These are phyloP conservation scores for Starmerella tilneyi DNA, from an alignment of 805 yeast genomes.

Conservation along the genomic window DNA sequence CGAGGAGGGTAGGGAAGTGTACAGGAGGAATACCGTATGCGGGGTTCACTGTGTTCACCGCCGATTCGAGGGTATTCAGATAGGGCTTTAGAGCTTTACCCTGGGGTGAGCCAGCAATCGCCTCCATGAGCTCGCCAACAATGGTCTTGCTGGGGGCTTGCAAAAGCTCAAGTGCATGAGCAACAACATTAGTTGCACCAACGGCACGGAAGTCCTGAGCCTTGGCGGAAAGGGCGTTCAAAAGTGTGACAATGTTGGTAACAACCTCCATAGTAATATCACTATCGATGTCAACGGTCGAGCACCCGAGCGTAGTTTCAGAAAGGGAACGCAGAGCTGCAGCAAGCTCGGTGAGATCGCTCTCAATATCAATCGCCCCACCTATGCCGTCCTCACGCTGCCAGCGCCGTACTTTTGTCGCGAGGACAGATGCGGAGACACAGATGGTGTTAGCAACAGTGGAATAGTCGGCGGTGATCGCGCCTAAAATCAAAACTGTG, in stretches of 20 bases:
- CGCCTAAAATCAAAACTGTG: background rate
- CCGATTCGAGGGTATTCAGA: background rate
- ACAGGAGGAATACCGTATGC: conserved; percentile 6
- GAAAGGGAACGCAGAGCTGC: background rate
- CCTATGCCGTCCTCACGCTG: background rate
- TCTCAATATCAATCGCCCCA: background rate
- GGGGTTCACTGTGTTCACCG: conserved; percentile 3
- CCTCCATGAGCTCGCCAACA: conserved; percentile 1
- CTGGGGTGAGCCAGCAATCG: background rate
- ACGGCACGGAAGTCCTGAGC: background rate
- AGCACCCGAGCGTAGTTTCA: background rate
- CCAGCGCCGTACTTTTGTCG: background rate
- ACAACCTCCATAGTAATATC: background rate
- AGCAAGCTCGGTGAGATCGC: conserved; percentile 4
- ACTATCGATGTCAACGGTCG: conserved; percentile 2
- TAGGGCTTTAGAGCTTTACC: background rate
- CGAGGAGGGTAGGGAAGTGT: conserved; percentile 4
- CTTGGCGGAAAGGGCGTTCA: background rate
- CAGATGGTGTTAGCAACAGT: background rate
- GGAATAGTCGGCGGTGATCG: conserved; percentile 5
- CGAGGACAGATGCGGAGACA: background rate
- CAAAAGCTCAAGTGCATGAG: background rate
- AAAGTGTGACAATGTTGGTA: background rate
- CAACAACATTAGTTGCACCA: background rate
- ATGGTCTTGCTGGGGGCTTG: conserved; percentile 4